Base-by-base conservation (phyloP, 2,329 filamentous ascomycete species). In the Hypoxylon sp. region DNA sequence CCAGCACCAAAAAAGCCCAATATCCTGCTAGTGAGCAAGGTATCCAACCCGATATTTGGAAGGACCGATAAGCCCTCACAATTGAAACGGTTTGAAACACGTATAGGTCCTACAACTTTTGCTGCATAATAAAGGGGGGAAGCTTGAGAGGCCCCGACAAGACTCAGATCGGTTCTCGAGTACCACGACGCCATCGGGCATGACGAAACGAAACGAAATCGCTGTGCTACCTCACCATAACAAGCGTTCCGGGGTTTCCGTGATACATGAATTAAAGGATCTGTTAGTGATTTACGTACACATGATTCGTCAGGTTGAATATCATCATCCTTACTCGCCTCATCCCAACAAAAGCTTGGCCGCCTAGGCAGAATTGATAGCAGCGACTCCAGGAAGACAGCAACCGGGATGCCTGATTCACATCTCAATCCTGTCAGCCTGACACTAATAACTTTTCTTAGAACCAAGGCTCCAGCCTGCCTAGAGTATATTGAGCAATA, bases 191-290 rank as follows among this genome's bases (percentile, higher is more conserved):
- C 56, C 56, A 57, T 59, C 56, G 56, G 56, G 56, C 56, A 57
- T 59, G 52, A 59, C 56, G 52, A 59, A 57, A 59, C 56, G 50
- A 57, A 59, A 57, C 45, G 50, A 59, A 59, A 59, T 59, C 56
- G 53, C 25, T 59, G 56, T 59, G 29, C 56, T 41, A 59, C 56
- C 52, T 57, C 31, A 57, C 38, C 26, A 54, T 30, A 48, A 29
- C 42, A 43, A 45, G 56, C 51, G 37, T 53, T 45, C 56, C 53
- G 56, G 46, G 27, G 29, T 40, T 27, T 38, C 48, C 34, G 56
- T 56, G 41, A 36, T 48, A 55, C 46, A 35, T 34, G 31, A 41
- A 37, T 29, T 46, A 36, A n/a, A n/a, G n/a, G n/a, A n/a, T 29
- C 31, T 48, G 25, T 45, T 53, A 46, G 40, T 34, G 27, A 25